Evolutionary conservation across 805 yeast genomes (phyloP).

Genomic region (Kuraishia capsulata): DNA sequence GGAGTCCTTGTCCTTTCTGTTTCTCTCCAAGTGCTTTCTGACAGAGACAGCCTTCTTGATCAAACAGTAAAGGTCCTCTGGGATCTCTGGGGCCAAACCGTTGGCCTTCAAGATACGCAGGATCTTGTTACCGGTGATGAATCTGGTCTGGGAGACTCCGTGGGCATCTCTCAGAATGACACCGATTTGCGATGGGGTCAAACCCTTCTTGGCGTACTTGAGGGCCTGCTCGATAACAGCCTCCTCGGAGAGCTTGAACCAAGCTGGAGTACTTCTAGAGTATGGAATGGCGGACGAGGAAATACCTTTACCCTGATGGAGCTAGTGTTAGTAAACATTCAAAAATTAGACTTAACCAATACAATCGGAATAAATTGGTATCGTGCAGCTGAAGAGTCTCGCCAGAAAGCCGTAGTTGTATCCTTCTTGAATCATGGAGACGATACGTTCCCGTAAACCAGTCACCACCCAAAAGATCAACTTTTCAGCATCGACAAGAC

Average conservation of each 20-base stretch:
- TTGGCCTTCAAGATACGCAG: slow-evolving; percentile 98
- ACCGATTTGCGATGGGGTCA: slow-evolving; percentile 99
- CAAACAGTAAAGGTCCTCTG: slow-evolving; percentile 98
- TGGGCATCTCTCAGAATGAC: slow-evolving; percentile 99
- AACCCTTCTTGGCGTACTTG: slow-evolving; percentile 99
- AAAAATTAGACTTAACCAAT: slow-evolving; percentile 20
- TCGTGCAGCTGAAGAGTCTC: slow-evolving; percentile 40
- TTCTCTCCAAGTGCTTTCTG: slow-evolving; percentile 99
- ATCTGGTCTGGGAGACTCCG: slow-evolving; percentile 97
- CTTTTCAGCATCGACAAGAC: too few species aligned
- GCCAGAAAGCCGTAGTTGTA: background rate
- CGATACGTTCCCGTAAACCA: background rate
- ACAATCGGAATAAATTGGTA: slow-evolving; percentile 36
- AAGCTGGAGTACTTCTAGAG: slow-evolving; percentile 97
- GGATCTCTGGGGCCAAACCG: slow-evolving; percentile 99
- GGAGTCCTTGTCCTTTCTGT: slow-evolving; percentile 99
- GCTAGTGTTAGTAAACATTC: slow-evolving; percentile 29
- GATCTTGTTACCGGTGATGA: slow-evolving; percentile 98
- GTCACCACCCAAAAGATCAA: too few species aligned
- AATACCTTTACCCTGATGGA: slow-evolving; percentile 97
- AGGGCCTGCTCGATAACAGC: slow-evolving; percentile 95
- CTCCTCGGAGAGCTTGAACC: slow-evolving; percentile 97
- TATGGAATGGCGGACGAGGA: slow-evolving; percentile 98
- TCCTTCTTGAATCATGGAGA: background rate
- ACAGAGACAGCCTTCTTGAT: slow-evolving; percentile 99